Conservation (phyloP, 208 protist genomes). For the Porcisia deanei region DNA sequence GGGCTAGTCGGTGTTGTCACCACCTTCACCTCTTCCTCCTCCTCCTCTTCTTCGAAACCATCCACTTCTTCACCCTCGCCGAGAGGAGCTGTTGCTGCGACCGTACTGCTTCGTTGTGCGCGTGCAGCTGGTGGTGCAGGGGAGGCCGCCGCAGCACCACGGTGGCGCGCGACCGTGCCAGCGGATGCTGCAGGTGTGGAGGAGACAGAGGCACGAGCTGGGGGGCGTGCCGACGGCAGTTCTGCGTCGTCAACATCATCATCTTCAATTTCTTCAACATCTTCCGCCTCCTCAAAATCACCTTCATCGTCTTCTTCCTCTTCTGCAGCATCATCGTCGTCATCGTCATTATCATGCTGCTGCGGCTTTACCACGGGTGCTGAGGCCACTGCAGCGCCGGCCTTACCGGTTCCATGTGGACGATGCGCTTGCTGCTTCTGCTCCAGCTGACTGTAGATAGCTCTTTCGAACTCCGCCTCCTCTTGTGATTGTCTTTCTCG, state of each 20-base stretch:
- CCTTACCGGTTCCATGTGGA: background rate
- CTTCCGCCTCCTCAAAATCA: constrained; percentile 27
- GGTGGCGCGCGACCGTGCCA: background rate
- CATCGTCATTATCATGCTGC: constrained; percentile 8
- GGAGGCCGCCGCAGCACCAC: background rate
- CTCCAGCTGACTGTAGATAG: constrained; percentile 24
- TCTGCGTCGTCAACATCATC: constrained; percentile 29
- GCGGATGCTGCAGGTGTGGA: background rate
- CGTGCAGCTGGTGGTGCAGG: background rate
- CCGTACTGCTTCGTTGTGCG: constrained; percentile 1
- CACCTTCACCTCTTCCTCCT: constrained; percentile 1
- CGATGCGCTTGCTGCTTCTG: constrained; percentile 2
- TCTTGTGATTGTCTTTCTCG: constrained; percentile 15
- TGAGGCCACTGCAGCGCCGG: constrained; percentile 8
- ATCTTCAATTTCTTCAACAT: background rate
- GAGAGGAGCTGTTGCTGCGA: background rate
- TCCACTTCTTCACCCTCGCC: background rate
- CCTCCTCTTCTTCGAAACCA: background rate
- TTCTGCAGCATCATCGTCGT: constrained; percentile 18
- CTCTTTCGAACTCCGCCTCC: constrained; percentile 24
- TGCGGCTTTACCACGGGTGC: constrained; percentile 2
- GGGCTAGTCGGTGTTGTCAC: background rate
- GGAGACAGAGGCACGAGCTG: background rate
- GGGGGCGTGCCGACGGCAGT: background rate
- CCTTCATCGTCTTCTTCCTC: constrained; percentile 22